Evolutionary conservation across 352 stramenopile genomes (phyloP), one percentile per base, ranked within the genome.

Genomic region (Hyaloperonospora brassicae): DNA sequence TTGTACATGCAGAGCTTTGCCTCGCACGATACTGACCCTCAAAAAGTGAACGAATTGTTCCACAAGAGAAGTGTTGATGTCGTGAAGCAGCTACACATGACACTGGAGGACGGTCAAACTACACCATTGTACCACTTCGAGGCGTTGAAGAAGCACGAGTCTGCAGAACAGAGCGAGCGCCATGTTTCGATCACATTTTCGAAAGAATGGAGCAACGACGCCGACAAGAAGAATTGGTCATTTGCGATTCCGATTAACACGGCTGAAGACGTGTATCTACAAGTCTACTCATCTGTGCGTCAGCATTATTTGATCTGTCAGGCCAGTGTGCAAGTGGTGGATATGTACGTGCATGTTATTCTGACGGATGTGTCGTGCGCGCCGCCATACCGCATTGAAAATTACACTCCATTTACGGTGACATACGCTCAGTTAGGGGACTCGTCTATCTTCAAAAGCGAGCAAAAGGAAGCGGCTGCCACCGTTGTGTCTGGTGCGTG

Each of bases 301-400:
- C 67, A 94, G 57, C 80, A 78, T 31, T 68, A 78, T 40, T 70
- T 91, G 38, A 92, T 94, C 46, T 91, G 83, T 43, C 70, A 91
- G 49, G 84, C 78, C 35, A 92, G 81, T 47, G 79, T 94, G 17
- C 84, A 94, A 51, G 76, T 94, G 23, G 76, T 94, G n/a, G 84
- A 89, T 35, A 89, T 89, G 76, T 90, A 94, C 50, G 73, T 94
- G 14, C 92, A 92, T 56, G 81, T 94, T 11, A 83, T 92, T 47
- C 56, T 94, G 45, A 91, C 68, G 22, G 84, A 94, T 57, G 78
- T 87, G 10, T 94, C 81, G 0, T 81, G 73, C 22, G 72, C 79
- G 14, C 84, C 84, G 7, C 84, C 84, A 14, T 94, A 91, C 60
- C 79, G 84, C 7, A 85, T 94, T 43, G 84, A 94, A 64, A 94